A percentile compares a stretch with the other conserved stretches of the same genome.
These are phyloP conservation scores for Astrothelium subdiscretum DNA, from an alignment of 495 filamentous ascomycete species.

Conservation along the genomic window DNA sequence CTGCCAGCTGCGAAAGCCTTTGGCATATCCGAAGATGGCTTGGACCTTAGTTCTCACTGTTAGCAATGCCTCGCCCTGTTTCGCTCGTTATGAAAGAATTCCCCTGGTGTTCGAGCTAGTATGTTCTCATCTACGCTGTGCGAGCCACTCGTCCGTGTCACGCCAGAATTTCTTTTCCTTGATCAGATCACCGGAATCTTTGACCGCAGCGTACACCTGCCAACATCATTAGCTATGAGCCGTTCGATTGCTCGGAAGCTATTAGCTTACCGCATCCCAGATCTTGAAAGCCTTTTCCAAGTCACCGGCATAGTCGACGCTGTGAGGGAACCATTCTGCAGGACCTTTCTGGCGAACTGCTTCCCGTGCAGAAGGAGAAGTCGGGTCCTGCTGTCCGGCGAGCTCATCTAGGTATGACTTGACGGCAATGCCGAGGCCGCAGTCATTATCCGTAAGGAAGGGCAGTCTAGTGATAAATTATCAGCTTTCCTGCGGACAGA, in stretches of 20 bases:
- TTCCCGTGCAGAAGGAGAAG: constrained; percentile 46
- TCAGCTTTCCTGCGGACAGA: not conserved
- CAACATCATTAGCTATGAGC: not conserved
- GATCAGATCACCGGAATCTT: not conserved
- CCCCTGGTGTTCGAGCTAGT: too few species aligned
- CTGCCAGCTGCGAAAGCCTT: too few species aligned
- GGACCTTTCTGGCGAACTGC: constrained; percentile 54
- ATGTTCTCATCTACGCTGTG: not conserved
- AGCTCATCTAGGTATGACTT: constrained; percentile 89
- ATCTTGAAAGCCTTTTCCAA: constrained; percentile 69
- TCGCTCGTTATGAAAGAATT: too few species aligned
- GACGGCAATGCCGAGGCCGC: constrained; percentile 74
- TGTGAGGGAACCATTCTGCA: constrained; percentile 59
- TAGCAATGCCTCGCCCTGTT: too few species aligned
- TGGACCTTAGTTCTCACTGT: too few species aligned
- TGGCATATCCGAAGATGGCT: too few species aligned
- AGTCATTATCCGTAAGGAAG: constrained; percentile 72
- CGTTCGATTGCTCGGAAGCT: not conserved
- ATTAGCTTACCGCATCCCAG: constrained; percentile 59
- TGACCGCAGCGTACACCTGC: not conserved
- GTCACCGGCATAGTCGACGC: constrained; percentile 63
- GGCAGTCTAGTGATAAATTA: constrained; percentile 49
- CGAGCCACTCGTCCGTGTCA: not conserved
- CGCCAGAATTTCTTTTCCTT: not conserved
- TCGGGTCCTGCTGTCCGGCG: constrained; percentile 38